Percentiles rank a stretch among this genome's conserved stretches.
These are phyloP conservation scores for Podospora pseudopauciseta DNA, from an alignment of 495 filamentous ascomycete species.

Conservation along the genomic window DNA sequence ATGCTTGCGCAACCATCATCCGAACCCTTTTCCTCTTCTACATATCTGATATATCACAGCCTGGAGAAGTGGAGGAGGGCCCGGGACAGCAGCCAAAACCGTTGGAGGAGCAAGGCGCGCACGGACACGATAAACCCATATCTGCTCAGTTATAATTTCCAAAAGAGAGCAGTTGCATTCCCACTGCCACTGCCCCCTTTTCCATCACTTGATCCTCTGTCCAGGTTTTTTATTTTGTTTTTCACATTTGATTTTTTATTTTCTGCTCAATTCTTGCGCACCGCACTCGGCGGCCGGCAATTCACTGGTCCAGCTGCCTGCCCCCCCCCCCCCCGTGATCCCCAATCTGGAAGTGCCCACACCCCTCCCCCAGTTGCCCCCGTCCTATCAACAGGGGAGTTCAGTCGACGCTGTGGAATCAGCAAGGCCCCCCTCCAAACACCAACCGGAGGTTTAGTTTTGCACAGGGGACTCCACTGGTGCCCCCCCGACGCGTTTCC, in stretches of 20 bases:
- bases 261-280: background rate
- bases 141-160: background rate
- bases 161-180: background rate
- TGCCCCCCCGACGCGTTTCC: constrained; percentile 12
- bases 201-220: no score
- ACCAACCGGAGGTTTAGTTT: constrained; percentile 29
- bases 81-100: background rate
- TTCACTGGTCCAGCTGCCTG: constrained; percentile 2
- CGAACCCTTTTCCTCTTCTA: background rate
- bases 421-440: constrained; percentile 1
- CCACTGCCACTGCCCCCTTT: no score
- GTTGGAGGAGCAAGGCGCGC: background rate
- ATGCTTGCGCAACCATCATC: constrained; percentile 7
- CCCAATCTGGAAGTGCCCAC: no score
- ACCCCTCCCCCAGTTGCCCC: background rate
- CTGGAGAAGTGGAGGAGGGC: background rate
- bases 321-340: no score
- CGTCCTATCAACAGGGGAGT: constrained; percentile 21
- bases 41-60: background rate
- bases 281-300: background rate
- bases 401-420: constrained; percentile 3
- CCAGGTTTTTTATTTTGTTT: background rate
- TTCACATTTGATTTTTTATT: background rate
- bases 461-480: constrained; percentile 24
- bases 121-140: background rate